Percentiles rank a stretch among this genome's conserved stretches.
phyloP scores from a whole-genome alignment of 116 monocot genomes.

The Zostera marina region DNA sequence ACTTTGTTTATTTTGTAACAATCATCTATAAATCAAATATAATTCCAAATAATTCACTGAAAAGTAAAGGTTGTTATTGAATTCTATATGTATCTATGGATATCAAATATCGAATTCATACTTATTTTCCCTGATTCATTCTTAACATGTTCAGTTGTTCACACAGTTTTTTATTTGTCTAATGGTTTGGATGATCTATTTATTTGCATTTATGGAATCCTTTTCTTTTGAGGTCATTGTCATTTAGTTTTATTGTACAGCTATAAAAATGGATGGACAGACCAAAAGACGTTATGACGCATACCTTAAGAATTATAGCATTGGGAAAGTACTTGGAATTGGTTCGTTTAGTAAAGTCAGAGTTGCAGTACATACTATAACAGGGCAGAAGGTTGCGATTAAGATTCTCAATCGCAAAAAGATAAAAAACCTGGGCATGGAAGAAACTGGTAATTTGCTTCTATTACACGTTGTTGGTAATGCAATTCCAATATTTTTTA shows the following conservation, averaged over 20 bases:
- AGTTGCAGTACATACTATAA: constrained; percentile 51
- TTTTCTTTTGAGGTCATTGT: no score
- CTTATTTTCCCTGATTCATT: no score
- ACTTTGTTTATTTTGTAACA: no score
- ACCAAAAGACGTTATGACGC: constrained; percentile 20
- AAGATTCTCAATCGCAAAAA: constrained; percentile 60
- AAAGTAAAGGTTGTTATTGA: no score
- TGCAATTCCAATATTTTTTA: background rate
- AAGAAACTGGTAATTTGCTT: constrained; percentile 37
- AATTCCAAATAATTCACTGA: no score
- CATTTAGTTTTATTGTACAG: background rate
- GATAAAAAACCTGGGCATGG: constrained; percentile 64
- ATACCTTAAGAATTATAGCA: constrained; percentile 32
- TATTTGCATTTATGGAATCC: no score
- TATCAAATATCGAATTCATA: no score
- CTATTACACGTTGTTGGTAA: background rate
- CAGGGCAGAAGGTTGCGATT: constrained; percentile 62
- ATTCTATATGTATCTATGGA: no score
- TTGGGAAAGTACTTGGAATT: constrained; percentile 57
- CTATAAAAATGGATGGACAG: constrained; percentile 22
- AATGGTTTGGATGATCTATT: no score
- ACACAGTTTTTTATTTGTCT: no score
- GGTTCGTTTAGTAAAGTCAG: constrained; percentile 67
- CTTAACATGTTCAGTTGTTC: no score
- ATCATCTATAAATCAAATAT: no score